phyloP scores from a whole-genome alignment of 257 asterid genomes.

The Rhazya stricta region DNA sequence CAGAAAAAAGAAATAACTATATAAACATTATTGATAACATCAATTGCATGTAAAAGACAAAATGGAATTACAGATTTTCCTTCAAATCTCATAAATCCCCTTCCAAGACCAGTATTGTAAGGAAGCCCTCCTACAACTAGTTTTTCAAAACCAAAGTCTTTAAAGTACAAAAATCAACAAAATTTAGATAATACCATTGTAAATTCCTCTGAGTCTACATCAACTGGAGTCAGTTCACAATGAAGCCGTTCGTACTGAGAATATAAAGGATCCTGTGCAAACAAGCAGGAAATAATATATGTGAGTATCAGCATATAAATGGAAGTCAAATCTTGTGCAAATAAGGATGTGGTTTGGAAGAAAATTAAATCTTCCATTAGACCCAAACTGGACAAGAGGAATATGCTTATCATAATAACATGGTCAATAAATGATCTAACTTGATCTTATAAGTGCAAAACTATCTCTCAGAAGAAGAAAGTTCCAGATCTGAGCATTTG shows the following conservation, averaged over 20 bases:
- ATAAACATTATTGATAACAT: background rate
- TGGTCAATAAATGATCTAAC: too few relatives aligned
- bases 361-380: background rate
- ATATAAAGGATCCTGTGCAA: constrained; percentile 73
- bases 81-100: background rate
- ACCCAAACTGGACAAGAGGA: too few relatives aligned
- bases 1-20: constrained; percentile 5
- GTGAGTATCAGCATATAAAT: background rate
- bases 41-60: background rate
- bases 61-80: background rate
- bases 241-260: constrained; percentile 68
- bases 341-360: too few relatives aligned
- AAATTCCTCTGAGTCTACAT: constrained; percentile 53
- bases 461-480: background rate
- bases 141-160: constrained; percentile 8
- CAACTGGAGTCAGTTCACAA: constrained; percentile 70
- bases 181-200: constrained; percentile 42
- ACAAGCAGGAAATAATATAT: background rate
- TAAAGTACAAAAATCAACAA: constrained; percentile 2
- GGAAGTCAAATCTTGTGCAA: background rate
- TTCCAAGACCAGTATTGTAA: background rate
- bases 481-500: too few relatives aligned
- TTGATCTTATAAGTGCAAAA: too few relatives aligned
- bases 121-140: background rate
- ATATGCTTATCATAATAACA: background rate